A percentile compares a stretch with the other conserved stretches of the same genome.
Conservation (phyloP, 2,329 filamentous ascomycete genomes). For the Diaporthe nobilis region DNA sequence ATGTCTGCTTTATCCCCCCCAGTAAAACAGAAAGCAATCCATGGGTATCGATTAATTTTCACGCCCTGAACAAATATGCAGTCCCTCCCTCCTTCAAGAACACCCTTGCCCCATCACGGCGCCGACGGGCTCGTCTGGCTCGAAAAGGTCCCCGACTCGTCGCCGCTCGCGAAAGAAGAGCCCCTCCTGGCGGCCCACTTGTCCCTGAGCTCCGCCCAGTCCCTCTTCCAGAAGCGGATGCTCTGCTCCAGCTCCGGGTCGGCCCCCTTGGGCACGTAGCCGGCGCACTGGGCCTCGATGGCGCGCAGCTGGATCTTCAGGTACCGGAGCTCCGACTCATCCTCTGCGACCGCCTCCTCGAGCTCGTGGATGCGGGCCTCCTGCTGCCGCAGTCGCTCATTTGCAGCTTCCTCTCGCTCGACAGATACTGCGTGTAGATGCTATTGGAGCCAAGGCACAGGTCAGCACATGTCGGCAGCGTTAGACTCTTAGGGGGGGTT, state of each 20-base stretch:
- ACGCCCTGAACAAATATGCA: neutral
- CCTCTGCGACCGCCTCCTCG: constrained; percentile 68
- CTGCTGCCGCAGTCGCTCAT: constrained; percentile 71
- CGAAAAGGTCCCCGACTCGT: constrained; percentile 29
- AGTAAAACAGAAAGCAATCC: constrained; percentile 11
- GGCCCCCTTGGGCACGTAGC: constrained; percentile 61
- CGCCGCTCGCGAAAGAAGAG: constrained; percentile 19
- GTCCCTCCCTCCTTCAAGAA: neutral
- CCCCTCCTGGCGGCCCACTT: constrained; percentile 38
- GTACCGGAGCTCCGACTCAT: constrained; percentile 72
- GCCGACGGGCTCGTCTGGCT: constrained; percentile 29
- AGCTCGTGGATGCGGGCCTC: constrained; percentile 71
- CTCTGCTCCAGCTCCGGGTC: constrained; percentile 71
- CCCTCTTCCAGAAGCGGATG: constrained; percentile 73
- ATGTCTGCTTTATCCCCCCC: neutral
- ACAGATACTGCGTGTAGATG: constrained; percentile 75
- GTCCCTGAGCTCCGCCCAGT: constrained; percentile 63
- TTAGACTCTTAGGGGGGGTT: too few relatives aligned
- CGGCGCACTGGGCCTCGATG: constrained; percentile 70
- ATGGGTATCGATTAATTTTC: constrained; percentile 33
- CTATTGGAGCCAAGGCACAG: constrained; percentile 48
- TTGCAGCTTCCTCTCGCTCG: constrained; percentile 69
- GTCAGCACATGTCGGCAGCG: constrained; percentile 47
- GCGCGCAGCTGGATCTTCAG: constrained; percentile 74
- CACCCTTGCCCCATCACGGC: neutral